phyloP scores from a whole-genome alignment of 1,284 basidiomycete species.

The Trametes versicolor region DNA sequence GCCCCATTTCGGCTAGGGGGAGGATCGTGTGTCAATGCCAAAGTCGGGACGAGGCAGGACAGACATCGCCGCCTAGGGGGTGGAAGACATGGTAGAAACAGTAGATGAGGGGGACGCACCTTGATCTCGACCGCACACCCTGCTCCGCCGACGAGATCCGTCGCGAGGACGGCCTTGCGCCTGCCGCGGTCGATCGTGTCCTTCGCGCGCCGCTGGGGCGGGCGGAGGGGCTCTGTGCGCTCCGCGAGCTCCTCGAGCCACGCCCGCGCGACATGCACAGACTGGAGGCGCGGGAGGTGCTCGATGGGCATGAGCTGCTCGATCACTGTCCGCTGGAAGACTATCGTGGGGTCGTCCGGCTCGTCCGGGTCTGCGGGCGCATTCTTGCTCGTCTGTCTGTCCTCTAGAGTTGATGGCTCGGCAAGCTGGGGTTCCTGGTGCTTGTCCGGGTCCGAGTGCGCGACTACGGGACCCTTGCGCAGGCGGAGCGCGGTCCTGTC shows the following conservation, averaged over 20 bases:
- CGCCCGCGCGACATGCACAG: constrained; percentile 58
- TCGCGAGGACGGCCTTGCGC: constrained; percentile 72
- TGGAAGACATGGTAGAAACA: not conserved
- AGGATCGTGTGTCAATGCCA: not conserved
- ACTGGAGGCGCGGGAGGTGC: constrained; percentile 66
- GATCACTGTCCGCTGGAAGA: constrained; percentile 71
- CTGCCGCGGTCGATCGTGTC: constrained; percentile 68
- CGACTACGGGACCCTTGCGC: constrained; percentile 57
- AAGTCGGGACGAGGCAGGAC: not conserved
- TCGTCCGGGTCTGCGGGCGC: constrained; percentile 47
- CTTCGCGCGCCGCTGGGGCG: constrained; percentile 59
- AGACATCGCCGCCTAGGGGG: no score
- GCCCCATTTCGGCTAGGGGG: constrained; percentile 89
- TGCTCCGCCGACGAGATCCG: constrained; percentile 72
- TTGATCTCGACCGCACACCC: constrained; percentile 88
- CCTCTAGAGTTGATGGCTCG: no score
- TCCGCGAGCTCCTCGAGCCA: constrained; percentile 71
- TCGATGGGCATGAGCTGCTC: constrained; percentile 64
- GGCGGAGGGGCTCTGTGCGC: constrained; percentile 60
- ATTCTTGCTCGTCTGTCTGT: not conserved
- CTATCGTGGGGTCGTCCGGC: constrained; percentile 65
- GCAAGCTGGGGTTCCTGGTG: constrained; percentile 15
- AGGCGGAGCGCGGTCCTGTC: constrained; percentile 77
- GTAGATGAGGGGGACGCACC: constrained; percentile 53
- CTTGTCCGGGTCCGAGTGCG: constrained; percentile 20